phyloP scores from a whole-genome alignment of 768 basidiomycete genomes.

The Tulasnella sp. region DNA sequence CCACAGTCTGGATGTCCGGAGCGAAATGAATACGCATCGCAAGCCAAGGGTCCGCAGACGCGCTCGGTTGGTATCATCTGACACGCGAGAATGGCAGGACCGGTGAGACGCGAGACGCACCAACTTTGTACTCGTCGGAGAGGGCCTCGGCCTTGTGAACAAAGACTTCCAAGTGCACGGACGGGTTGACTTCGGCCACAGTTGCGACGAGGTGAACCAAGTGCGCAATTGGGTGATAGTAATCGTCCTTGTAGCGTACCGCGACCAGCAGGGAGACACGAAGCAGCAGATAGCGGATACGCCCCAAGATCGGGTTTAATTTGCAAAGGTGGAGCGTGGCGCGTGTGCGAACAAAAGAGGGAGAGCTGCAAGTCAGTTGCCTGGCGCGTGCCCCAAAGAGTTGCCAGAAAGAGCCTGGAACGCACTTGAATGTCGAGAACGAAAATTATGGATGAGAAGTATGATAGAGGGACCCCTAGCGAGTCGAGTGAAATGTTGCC shows the following conservation, averaged over 20 bases:
- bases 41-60: constrained; percentile 7
- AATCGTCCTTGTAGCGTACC: constrained; percentile 48
- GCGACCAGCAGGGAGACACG: neutral
- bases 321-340: neutral
- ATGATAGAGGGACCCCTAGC: constrained; percentile 59
- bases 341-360: constrained; percentile 1
- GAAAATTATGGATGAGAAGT: constrained; percentile 78
- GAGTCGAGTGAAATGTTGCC: constrained; percentile 70
- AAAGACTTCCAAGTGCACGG: constrained; percentile 77
- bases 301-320: neutral
- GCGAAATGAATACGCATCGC: constrained; percentile 7
- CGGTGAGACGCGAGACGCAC: constrained; percentile 33
- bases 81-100: neutral
- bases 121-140: constrained; percentile 71
- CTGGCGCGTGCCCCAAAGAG: constrained; percentile 1
- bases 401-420: constrained; percentile 13
- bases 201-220: constrained; percentile 72
- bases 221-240: constrained; percentile 70
- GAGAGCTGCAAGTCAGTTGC: constrained; percentile 6
- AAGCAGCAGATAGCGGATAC: neutral
- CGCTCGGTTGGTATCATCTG: neutral
- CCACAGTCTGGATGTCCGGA: neutral
- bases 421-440: constrained; percentile 89
- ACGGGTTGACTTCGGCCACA: constrained; percentile 61
- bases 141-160: constrained; percentile 91